Evolutionary conservation across 2,329 filamentous ascomycete genomes (phyloP).

Genomic region (Alternaria atra): DNA sequence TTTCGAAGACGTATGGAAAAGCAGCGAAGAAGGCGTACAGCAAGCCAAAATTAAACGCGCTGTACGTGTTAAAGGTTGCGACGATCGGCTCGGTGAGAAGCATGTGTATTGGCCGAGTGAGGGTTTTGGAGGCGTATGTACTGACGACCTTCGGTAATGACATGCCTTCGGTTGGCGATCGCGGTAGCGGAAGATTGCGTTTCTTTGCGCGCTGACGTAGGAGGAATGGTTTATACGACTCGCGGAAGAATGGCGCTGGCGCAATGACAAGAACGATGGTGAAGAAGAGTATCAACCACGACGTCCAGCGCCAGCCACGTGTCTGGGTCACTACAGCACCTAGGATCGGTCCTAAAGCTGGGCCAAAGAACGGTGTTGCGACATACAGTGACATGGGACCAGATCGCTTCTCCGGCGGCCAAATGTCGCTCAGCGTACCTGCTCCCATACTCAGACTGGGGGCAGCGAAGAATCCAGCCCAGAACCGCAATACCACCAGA

Average conservation of each 20-base stretch:
- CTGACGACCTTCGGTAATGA: constrained; percentile 4
- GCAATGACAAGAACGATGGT: constrained; percentile 43
- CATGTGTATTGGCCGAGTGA: constrained; percentile 60
- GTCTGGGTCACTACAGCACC: constrained; percentile 51
- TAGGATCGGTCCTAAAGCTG: constrained; percentile 48
- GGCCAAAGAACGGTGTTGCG: constrained; percentile 50
- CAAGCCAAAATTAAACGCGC: constrained; percentile 35
- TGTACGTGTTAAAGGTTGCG: constrained; percentile 25
- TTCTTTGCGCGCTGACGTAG: constrained; percentile 48
- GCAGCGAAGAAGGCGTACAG: constrained; percentile 39
- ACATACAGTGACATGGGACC: constrained; percentile 43
- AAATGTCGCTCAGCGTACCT: constrained; percentile 52
- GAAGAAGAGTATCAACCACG: constrained; percentile 54
- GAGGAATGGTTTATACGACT: constrained; percentile 63
- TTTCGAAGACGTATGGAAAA: constrained; percentile 32
- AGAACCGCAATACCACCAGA: constrained; percentile 71
- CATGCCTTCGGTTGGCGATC: constrained; percentile 14
- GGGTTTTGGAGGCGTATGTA: constrained; percentile 35
- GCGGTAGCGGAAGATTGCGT: constrained; percentile 6
- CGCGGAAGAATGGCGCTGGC: constrained; percentile 54
- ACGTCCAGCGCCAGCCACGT: constrained; percentile 52
- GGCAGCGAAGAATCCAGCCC: constrained; percentile 44
- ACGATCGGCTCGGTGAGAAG: constrained; percentile 40
- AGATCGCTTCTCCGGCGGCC: constrained; percentile 40
- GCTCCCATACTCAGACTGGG: constrained; percentile 50